Evolutionary conservation across 2,329 filamentous ascomycete species (phyloP), one percentile per base, ranked within the genome.

Genomic region (Cadophora sp.): DNA sequence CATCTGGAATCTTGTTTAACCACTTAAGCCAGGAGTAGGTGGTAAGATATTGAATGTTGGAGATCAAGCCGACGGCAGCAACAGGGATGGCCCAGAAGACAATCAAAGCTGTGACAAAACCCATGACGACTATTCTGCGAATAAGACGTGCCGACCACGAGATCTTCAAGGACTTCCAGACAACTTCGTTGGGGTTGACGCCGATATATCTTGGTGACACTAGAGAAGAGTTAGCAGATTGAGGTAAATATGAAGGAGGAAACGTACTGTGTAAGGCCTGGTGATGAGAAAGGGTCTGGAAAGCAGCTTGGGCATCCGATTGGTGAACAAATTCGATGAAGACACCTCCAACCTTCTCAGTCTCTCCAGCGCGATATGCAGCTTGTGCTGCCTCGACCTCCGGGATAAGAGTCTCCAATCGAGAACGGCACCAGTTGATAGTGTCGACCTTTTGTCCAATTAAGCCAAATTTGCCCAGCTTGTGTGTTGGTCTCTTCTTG

Each of bases 391-490:
- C 83, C 61, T 91, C 86, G 34, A 93, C 90, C 69, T 92, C 85
- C 0, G 92, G 90, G 63, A 91, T 90, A 55, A 97, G 86, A 60
- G 89, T 89, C 71, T 91, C 87, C 63, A 97, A 87, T 79, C 97
- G 91, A 1, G 85, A 83, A 62, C 96, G 91, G 71, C 89, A 92
- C 91, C 92, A 97, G 70, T 95, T 89, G 79, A 99, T 97, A 0
- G 94, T 96, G 80, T 99, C 96, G 19, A 97, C 94, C 79, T 97
- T 96, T 77, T 93, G 90, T 73, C 94, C 92, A 72, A 94, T 86
- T 58, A 92, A 84, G 19, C 86, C 87, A 26, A 96, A 79, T 6
- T 86, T 84, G 77, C 91, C 92, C 65, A 90, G 82, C 40, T 88
- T 88, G 77, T 97, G 94, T 1, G 91, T 89, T 1, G 94, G 94